These are phyloP conservation scores for Aspergillus avenaceus DNA, from an alignment of 495 filamentous ascomycete species.

Conservation along the genomic window DNA sequence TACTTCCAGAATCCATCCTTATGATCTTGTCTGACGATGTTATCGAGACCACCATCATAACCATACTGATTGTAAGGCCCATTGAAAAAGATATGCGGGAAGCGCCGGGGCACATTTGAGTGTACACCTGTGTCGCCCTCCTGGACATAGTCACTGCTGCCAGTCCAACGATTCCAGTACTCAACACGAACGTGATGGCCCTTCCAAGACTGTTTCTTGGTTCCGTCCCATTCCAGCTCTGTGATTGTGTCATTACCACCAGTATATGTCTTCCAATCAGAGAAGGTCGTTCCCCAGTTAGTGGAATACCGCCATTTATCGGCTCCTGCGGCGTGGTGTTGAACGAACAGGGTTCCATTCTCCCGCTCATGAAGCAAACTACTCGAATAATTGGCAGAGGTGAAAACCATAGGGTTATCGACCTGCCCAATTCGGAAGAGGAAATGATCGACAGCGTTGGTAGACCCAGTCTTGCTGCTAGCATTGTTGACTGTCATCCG, in stretches of 20 bases:
- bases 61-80: slow-evolving; percentile 66
- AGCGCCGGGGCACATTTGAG: slow-evolving; percentile 38
- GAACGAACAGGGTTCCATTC: slow-evolving; percentile 42
- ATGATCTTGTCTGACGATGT: slow-evolving; percentile 45
- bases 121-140: slow-evolving; percentile 52
- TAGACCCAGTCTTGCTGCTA: slow-evolving; percentile 35
- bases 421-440: slow-evolving; percentile 51
- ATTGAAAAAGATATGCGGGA: slow-evolving; percentile 61
- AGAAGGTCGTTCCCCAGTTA: slow-evolving; percentile 58
- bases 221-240: slow-evolving; percentile 53
- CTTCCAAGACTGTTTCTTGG: slow-evolving; percentile 54
- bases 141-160: slow-evolving; percentile 60
- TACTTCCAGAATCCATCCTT: slow-evolving; percentile 53
- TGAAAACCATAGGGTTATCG: slow-evolving; percentile 61
- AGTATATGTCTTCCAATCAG: slow-evolving; percentile 53
- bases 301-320: slow-evolving; percentile 60
- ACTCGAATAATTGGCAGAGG: slow-evolving; percentile 54
- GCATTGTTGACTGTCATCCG: slow-evolving; percentile 55
- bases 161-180: slow-evolving; percentile 61
- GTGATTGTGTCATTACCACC: slow-evolving; percentile 43
- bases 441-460: slow-evolving; percentile 52
- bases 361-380: slow-evolving; percentile 39
- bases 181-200: slow-evolving; percentile 65
- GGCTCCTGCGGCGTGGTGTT: slow-evolving; percentile 60
- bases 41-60: slow-evolving; percentile 58